Evolutionary conservation across 495 filamentous ascomycete species (phyloP), one percentile per base, ranked within the genome.

Genomic region (Annulohypoxylon bovei): DNA sequence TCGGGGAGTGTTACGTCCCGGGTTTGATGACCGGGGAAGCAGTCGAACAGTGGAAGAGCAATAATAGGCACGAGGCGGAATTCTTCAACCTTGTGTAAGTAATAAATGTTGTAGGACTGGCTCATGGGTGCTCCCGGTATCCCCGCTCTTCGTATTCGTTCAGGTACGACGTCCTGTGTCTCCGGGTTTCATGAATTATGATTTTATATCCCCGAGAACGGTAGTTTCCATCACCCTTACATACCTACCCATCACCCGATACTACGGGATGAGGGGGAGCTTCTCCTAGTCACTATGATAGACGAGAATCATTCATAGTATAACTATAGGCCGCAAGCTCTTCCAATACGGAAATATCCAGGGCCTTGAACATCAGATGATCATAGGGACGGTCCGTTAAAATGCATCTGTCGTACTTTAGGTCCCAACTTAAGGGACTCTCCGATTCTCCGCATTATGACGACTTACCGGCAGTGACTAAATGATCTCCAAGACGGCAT

Each of bases 101-200:
- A 66, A 44, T 16, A 4, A 22, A 28, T 27, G 14, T 23, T 30
- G 33, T 18, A 37, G n/a, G 18, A n/a, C 44, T 16, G 22, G 40
- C 12, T 56, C 40, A 35, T 20, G 39, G 14, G 6, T 28, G 30
- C 16, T 27, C 44, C 44, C 50, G 28, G 27, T 30, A 35, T 18
- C 55, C 54, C 53, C 59, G 56, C 60, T 61, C 39, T 68, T 72
- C 70, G 65, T 72, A 72, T 72, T 68, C 61, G 70, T 68, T 62
- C 56, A 61, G 52, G 68, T 23, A 44, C 22, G 30, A 30, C n/a
- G 14, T 30, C 47, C 25, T 27, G 27, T 25, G 27, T 12, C n/a
- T 37, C 52, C 14, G 49, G 28, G 32, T 7, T 16, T n/a, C 32
- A 37, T n/a, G 53, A 39, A 39, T 56, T 39, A 32, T 32, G 32